phyloP scores from a whole-genome alignment of 441 rosid genomes.

The Corymbia citriodora region DNA sequence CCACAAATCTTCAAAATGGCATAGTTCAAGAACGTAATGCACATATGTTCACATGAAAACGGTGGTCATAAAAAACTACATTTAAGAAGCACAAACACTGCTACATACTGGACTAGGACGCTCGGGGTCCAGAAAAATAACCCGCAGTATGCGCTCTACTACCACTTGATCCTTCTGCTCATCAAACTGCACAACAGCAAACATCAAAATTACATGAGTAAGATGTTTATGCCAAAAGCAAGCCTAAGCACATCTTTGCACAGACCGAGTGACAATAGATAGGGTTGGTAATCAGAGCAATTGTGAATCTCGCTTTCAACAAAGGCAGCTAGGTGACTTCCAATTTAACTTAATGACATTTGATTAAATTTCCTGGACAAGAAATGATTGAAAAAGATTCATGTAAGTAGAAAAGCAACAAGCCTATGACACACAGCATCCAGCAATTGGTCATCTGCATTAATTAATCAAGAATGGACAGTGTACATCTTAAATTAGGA shows the following conservation, averaged over 20 bases:
- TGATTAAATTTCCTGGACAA: background rate
- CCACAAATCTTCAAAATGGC: background rate
- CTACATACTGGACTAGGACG: slow-evolving; percentile 54
- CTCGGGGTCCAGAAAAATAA: slow-evolving; percentile 52
- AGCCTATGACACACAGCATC: background rate
- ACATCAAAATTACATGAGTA: background rate
- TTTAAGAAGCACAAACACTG: background rate
- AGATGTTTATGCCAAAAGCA: background rate
- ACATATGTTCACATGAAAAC: background rate
- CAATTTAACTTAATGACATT: background rate
- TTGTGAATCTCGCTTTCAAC: background rate
- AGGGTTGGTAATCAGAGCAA: background rate
- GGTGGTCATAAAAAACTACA: background rate
- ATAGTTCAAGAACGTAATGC: background rate
- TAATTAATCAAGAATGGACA: background rate
- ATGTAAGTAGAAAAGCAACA: background rate
- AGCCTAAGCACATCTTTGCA: background rate
- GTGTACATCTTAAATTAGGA: background rate
- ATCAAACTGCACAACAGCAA: slow-evolving; percentile 38
- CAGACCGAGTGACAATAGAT: background rate
- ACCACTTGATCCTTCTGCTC: slow-evolving; percentile 60
- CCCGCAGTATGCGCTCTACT: slow-evolving; percentile 55
- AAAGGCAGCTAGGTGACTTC: background rate
- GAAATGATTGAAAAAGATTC: background rate
- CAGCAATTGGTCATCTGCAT: background rate